Base-by-base conservation (phyloP, 805 yeast species). In the Starmera pachycereana region DNA sequence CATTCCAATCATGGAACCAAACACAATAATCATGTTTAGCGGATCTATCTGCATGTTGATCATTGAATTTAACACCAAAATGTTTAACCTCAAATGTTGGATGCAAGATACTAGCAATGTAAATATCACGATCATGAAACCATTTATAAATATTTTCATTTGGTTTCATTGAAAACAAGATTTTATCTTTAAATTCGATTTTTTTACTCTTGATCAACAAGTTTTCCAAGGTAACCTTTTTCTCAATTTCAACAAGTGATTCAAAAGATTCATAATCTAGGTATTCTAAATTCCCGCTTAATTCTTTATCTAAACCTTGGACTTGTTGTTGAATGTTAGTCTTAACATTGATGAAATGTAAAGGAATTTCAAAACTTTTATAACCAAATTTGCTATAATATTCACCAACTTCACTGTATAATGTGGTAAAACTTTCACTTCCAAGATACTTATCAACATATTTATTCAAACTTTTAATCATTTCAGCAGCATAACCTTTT, bases 401-500 rank as follows among this genome's bases (percentile, higher is more conserved):
- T 29, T 67, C 70, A 12, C 83, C 90, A 16, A 83, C 75, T 37
- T 80, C 92, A 45, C 90, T 80, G 67, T 84, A 85, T 38, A 86
- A 66, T 33, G 65, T 63, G 31, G 68, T 56, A 12, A 69, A 54
- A 18, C 56, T 44, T 16, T 60, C 52, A 9, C 52, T 46, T 37
- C 57, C 47, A 29, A 65, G 56, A 25, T 56, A 56, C 4, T 57
- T 44, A 19, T 61, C 69, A 42, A 61, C 60, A 36, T 53, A 54
- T 6, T 56, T 47, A 40, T 63, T 59, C 31, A 74, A 47, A 33
- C 42, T 34, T 19, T 40, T 36, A 35, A 79, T 58, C 79, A 79
- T 69, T 25, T 42, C 40, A 8, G 56, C 55, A 0, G 82, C 83
- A 49, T 74, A 76, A 3, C 83, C 81, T 44, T 68, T 69, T 12